Conservation (phyloP, 1,284 basidiomycete species). For the Ustanciosporium gigantosporum region DNA sequence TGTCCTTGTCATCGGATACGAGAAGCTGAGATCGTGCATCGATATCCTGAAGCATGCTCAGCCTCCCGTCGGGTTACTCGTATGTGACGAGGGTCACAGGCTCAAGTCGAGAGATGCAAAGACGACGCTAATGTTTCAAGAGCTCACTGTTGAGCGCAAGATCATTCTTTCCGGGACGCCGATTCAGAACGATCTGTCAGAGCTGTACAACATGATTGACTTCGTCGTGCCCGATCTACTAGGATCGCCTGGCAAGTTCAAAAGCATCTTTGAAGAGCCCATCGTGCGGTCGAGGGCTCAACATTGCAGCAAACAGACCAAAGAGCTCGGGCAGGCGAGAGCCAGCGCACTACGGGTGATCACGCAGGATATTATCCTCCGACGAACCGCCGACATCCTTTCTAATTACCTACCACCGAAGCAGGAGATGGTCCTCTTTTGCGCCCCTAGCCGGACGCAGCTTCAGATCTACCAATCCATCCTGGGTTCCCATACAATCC, state of each 20-base stretch:
- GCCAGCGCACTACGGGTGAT: conserved; percentile 68
- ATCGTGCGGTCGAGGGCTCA: conserved; percentile 85
- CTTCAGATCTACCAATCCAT: conserved; percentile 78
- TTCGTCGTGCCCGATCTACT: conserved; percentile 91
- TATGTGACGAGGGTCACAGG: conserved; percentile 97
- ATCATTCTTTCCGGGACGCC: conserved; percentile 92
- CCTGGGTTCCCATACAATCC: conserved; percentile 40
- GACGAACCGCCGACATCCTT: conserved; percentile 74
- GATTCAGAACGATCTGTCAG: conserved; percentile 89
- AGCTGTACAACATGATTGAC: conserved; percentile 94
- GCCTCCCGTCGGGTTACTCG: conserved; percentile 86
- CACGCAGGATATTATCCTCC: conserved; percentile 82
- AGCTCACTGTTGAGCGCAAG: conserved; percentile 73
- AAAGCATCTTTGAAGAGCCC: conserved; percentile 77
- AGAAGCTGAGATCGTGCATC: conserved; percentile 70
- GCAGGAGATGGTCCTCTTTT: conserved; percentile 65
- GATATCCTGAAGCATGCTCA: conserved; percentile 42
- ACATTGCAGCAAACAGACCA: conserved; percentile 72
- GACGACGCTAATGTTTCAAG: conserved; percentile 85
- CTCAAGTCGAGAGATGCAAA: conserved; percentile 91
- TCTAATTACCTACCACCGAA: conserved; percentile 87
- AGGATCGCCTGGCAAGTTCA: conserved; percentile 61
- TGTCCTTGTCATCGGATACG: conserved; percentile 93
- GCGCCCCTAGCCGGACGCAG: conserved; percentile 66
- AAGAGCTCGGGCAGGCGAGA: conserved; percentile 72